phyloP scores from a whole-genome alignment of 2,329 filamentous ascomycete species.

The Zymoseptoria brevis region DNA sequence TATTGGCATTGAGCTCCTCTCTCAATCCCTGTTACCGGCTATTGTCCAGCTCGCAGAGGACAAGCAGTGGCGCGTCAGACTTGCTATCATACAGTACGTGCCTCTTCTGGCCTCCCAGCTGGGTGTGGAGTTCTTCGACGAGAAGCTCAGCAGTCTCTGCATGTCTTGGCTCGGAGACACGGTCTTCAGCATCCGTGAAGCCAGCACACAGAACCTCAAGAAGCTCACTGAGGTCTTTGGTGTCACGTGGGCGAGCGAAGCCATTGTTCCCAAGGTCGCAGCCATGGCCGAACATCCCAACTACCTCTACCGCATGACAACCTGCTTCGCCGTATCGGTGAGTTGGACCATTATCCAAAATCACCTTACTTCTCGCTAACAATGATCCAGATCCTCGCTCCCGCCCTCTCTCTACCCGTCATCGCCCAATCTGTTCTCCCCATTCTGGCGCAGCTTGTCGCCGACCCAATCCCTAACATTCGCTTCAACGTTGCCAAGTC shows the following conservation, averaged over 20 bases:
- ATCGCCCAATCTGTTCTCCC: constrained; percentile 89
- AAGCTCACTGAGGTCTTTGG: constrained; percentile 98
- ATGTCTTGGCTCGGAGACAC: constrained; percentile 99
- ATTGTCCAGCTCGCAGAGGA: constrained; percentile 97
- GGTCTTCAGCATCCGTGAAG: constrained; percentile 96
- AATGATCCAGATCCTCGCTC: constrained; percentile 68
- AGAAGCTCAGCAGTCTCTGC: constrained; percentile 89
- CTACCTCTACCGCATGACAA: constrained; percentile 99
- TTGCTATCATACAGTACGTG: constrained; percentile 99
- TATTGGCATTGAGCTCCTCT: constrained; percentile 94
- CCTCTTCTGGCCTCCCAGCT: constrained; percentile 91
- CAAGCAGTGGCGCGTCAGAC: constrained; percentile 96
- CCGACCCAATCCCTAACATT: constrained; percentile 96
- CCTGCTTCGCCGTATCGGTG: constrained; percentile 98
- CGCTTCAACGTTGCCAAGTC: constrained; percentile 99
- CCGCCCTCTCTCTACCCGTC: constrained; percentile 85
- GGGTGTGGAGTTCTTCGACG: constrained; percentile 95
- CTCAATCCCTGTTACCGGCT: constrained; percentile 89
- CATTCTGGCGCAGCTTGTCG: constrained; percentile 89
- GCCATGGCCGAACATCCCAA: constrained; percentile 97
- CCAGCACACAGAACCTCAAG: constrained; percentile 93
- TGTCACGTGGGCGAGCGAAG: constrained; percentile 92
- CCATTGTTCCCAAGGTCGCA: constrained; percentile 97
- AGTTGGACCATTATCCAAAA: constrained; percentile 34
- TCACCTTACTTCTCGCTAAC: constrained; percentile 6